A percentile compares a stretch with the other conserved stretches of the same genome.
phyloP scores from a whole-genome alignment of 306 rosid species.

The Cyclanthera cordifolia region DNA sequence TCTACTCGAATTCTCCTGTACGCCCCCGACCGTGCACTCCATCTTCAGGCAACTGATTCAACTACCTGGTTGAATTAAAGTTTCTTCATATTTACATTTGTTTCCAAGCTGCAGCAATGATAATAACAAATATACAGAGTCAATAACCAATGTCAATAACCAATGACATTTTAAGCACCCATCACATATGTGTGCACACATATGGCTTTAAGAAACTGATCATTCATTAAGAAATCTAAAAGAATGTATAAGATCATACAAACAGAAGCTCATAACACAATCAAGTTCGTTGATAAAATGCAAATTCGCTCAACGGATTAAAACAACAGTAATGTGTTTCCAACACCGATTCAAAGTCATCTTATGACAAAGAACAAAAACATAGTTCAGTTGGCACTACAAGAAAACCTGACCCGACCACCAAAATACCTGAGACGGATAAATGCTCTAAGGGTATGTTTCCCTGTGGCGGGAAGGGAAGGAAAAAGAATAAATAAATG shows the following conservation, averaged over 20 bases:
- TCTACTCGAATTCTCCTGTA: neutral
- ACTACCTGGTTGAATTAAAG: conserved; percentile 2
- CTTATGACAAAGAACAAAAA: neutral
- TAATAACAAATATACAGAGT: neutral
- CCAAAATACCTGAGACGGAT: no score
- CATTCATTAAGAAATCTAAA: neutral
- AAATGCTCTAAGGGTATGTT: no score
- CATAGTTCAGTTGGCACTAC: neutral
- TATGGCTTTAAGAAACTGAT: neutral
- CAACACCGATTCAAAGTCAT: no score
- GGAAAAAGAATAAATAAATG: no score
- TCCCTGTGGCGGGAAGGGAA: no score
- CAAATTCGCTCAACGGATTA: no score
- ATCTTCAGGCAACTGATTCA: neutral
- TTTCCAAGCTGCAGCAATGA: conserved; percentile 60
- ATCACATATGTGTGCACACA: neutral
- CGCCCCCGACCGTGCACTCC: neutral
- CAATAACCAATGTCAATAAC: no score
- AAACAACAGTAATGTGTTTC: no score
- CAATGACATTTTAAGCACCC: no score
- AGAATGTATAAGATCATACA: no score
- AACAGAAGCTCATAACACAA: no score
- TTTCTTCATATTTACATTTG: conserved; percentile 30
- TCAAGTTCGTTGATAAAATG: no score
- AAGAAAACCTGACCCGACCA: neutral